Evolutionary conservation across 768 basidiomycete species (phyloP).

Genomic region (Ramaria rubella): DNA sequence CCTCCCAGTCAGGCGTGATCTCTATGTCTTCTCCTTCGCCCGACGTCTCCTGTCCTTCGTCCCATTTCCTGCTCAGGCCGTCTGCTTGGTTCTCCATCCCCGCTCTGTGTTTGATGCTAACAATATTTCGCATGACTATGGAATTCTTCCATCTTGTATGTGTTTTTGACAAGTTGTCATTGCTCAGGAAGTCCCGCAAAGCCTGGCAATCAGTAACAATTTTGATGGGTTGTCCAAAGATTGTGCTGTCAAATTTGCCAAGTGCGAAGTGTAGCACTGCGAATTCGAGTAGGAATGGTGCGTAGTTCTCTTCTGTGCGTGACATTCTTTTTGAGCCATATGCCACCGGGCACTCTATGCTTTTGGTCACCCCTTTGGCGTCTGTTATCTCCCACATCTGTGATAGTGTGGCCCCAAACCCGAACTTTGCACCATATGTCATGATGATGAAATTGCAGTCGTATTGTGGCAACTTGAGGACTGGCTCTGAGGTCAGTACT

Average conservation of each 20-base stretch:
- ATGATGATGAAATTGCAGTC: not conserved
- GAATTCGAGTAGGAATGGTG: conserved; percentile 30
- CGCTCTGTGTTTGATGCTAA: conserved; percentile 18
- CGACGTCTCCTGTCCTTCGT: not conserved
- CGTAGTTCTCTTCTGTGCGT: conserved; percentile 23
- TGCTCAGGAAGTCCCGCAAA: conserved; percentile 25
- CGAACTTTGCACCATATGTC: conserved; percentile 22
- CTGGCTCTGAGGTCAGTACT: not conserved
- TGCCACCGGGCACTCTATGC: conserved; percentile 23
- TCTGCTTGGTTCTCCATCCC: conserved; percentile 17
- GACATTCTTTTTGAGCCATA: conserved; percentile 33
- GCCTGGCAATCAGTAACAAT: conserved; percentile 34
- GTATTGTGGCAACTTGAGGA: not conserved
- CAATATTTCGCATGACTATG: conserved; percentile 22
- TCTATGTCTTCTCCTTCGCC: conserved; percentile 20
- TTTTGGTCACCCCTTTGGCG: conserved; percentile 17
- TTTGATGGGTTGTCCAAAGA: conserved; percentile 19
- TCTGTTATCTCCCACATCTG: conserved; percentile 19
- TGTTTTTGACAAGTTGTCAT: conserved; percentile 22
- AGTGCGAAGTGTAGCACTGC: conserved; percentile 29
- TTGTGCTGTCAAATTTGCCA: conserved; percentile 17
- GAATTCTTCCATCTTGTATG: conserved; percentile 32
- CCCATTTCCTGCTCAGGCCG: conserved; percentile 19
- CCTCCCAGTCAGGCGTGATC: conserved; percentile 24
- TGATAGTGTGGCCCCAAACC: conserved; percentile 27